Conservation (phyloP, 345 rosid species). For the Gossypium bickii region DNA sequence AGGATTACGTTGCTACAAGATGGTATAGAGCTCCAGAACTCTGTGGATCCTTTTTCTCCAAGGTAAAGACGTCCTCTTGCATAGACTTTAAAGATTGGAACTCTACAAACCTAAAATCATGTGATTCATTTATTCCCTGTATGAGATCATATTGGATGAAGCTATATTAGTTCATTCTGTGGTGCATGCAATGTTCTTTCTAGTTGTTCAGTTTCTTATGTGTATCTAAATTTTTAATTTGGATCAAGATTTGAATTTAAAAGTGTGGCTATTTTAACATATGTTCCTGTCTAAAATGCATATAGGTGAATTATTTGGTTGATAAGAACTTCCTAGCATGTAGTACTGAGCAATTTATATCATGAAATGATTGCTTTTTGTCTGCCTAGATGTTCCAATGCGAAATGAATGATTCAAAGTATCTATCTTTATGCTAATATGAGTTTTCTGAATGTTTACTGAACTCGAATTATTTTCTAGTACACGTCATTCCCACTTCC, state of each 20-base stretch:
- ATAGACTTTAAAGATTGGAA: not conserved
- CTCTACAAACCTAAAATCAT: not conserved
- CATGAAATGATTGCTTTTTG: not conserved
- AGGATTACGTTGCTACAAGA: conserved; percentile 99
- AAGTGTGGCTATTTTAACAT: not conserved
- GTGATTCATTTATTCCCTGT: not conserved
- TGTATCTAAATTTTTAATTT: not conserved
- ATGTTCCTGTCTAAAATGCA: not conserved
- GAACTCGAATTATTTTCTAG: not conserved
- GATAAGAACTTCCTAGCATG: not conserved
- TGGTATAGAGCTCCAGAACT: conserved; percentile 99
- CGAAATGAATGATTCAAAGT: not conserved
- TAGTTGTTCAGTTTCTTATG: not conserved
- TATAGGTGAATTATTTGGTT: not conserved
- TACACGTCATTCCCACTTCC: not conserved
- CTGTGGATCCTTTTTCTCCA: conserved; percentile 95
- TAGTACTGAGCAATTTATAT: not conserved
- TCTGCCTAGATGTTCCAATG: not conserved
- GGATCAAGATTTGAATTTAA: not conserved
- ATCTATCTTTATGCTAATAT: not conserved
- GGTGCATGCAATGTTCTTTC: not conserved
- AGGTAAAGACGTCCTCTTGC: conserved; percentile 38
- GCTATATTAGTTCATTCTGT: not conserved
- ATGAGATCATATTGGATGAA: not conserved
- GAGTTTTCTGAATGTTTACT: not conserved